These are phyloP conservation scores for Fraxinus greggii DNA, from an alignment of 305 asterid genomes.

Conservation along the genomic window DNA sequence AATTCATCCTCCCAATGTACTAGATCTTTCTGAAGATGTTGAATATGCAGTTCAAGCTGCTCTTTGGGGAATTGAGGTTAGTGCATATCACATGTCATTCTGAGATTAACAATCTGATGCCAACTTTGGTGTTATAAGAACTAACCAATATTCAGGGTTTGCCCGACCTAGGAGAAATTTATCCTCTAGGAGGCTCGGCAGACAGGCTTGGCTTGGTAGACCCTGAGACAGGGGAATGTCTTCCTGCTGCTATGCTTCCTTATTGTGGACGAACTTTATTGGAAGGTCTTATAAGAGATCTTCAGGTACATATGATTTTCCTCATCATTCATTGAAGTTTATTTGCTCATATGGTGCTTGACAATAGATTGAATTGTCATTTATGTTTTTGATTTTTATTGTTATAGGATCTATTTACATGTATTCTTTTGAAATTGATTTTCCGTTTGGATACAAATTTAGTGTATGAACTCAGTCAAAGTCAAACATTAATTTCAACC, in stretches of 20 bases:
- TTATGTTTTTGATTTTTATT: constrained; percentile 7
- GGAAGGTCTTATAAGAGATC: constrained; percentile 98
- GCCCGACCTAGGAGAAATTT: constrained; percentile 96
- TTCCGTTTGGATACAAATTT: not conserved
- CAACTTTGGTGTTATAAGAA: constrained; percentile 32
- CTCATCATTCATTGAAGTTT: constrained; percentile 13
- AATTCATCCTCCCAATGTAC: constrained; percentile 82
- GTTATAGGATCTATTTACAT: constrained; percentile 8
- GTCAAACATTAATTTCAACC: not conserved
- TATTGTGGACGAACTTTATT: constrained; percentile 89
- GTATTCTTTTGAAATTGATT: constrained; percentile 15
- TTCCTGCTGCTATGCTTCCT: constrained; percentile 99
- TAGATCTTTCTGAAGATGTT: constrained; percentile 77
- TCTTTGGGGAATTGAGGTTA: constrained; percentile 93
- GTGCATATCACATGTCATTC: constrained; percentile 35
- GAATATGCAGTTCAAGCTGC: constrained; percentile 94
- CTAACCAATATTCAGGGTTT: constrained; percentile 80
- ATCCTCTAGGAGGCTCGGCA: constrained; percentile 98
- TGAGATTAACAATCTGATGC: constrained; percentile 7
- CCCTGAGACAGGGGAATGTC: constrained; percentile 82
- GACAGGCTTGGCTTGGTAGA: constrained; percentile 97
- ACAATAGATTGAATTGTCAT: not conserved
- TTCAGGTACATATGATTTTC: constrained; percentile 62
- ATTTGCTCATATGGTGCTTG: constrained; percentile 14
- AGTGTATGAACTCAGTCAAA: not conserved